Evolutionary conservation across 148 eudicot genomes (phyloP).

Genomic region (Rhododendron griersonianum): DNA sequence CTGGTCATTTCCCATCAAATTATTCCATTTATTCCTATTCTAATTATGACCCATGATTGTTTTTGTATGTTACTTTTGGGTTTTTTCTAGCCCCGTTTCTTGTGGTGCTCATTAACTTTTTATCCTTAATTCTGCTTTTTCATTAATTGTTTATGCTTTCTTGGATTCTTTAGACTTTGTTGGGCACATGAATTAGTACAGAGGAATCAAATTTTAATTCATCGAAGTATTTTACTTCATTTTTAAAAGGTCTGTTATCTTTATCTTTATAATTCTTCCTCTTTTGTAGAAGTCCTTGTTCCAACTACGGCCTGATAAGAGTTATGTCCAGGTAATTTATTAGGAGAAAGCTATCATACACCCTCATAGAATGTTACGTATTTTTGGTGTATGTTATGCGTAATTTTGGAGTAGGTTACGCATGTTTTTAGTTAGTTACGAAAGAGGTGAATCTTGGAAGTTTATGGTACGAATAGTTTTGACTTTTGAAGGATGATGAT

Average conservation of each 20-base stretch:
- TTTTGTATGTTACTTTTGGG: background rate
- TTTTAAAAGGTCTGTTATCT: background rate
- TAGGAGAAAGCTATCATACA: no score
- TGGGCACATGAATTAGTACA: background rate
- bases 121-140: conserved; percentile 3
- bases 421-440: no score
- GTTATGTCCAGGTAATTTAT: background rate
- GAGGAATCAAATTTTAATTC: background rate
- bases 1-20: background rate
- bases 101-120: background rate
- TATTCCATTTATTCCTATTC: background rate
- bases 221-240: background rate
- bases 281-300: background rate
- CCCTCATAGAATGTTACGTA: no score
- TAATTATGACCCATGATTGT: background rate
- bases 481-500: no score
- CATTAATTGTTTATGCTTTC: background rate
- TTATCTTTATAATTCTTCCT: background rate
- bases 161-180: background rate
- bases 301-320: background rate
- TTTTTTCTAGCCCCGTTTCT: background rate
- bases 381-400: no score
- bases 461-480: no score
- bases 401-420: no score
- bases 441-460: no score